Percentiles rank a stretch among this genome's conserved stretches.
phyloP scores from a whole-genome alignment of 805 yeast genomes.

The Isabelozyma gotoi region DNA sequence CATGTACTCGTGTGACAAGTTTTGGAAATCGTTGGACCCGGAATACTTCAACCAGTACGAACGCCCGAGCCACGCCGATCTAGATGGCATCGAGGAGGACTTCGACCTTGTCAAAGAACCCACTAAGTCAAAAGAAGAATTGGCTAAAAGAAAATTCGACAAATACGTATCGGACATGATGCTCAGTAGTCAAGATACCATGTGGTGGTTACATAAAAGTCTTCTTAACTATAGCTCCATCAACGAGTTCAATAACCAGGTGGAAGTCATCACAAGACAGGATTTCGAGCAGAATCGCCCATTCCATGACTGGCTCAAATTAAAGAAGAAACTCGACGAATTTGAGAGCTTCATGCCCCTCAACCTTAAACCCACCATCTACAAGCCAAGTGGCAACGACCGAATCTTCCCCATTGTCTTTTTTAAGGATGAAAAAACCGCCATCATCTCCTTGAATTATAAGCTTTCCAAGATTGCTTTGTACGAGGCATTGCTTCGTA shows the following conservation, averaged over 20 bases:
- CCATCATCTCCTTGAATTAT: conserved; percentile 28
- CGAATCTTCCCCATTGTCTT: conserved; percentile 31
- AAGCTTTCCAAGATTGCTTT: conserved; percentile 29
- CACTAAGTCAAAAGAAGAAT: not conserved
- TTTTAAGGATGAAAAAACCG: conserved; percentile 36
- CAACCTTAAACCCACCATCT: conserved; percentile 30
- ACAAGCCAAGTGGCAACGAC: conserved; percentile 20
- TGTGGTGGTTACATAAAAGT: conserved; percentile 39
- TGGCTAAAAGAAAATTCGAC: conserved; percentile 1
- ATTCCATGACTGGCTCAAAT: conserved; percentile 25
- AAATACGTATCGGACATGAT: conserved; percentile 3
- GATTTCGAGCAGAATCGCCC: conserved; percentile 22
- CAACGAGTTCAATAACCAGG: conserved; percentile 27
- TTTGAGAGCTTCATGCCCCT: conserved; percentile 28
- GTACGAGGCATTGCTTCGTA: conserved; percentile 24
- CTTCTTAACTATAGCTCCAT: conserved; percentile 24
- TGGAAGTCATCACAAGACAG: conserved; percentile 23
- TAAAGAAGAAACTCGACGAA: conserved; percentile 25
- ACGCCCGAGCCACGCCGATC: conserved; percentile 1
- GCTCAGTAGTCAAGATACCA: conserved; percentile 13
- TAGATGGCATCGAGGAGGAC: conserved; percentile 7
- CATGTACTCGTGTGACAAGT: conserved; percentile 28
- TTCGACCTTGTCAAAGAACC: conserved; percentile 3
- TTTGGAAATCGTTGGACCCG: conserved; percentile 35
- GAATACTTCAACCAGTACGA: conserved; percentile 22